These are phyloP conservation scores for Emericellopsis terricola DNA, from an alignment of 495 filamentous ascomycete genomes.

Conservation along the genomic window DNA sequence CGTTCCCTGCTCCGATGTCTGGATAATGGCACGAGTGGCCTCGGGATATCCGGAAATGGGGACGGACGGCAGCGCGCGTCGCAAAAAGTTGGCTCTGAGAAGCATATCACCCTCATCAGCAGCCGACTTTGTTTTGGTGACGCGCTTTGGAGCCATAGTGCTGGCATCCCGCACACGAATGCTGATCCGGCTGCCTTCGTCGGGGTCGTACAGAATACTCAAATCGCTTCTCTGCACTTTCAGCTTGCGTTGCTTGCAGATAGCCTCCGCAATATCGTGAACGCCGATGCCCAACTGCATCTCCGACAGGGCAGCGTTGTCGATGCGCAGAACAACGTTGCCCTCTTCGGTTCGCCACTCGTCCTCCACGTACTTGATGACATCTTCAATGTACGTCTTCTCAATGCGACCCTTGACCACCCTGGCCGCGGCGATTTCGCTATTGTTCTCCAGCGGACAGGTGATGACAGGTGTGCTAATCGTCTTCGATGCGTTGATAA, in stretches of 20 bases:
- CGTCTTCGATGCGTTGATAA: conserved; percentile 86
- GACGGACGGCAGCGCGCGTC: conserved; percentile 60
- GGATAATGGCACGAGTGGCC: conserved; percentile 75
- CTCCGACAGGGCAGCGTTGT: conserved; percentile 54
- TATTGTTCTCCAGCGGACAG: conserved; percentile 57
- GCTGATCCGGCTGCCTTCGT: conserved; percentile 27
- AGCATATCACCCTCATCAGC: conserved; percentile 51
- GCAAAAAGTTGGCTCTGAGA: conserved; percentile 65
- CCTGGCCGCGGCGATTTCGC: conserved; percentile 53
- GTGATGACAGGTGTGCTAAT: conserved; percentile 91
- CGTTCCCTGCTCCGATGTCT: conserved; percentile 34
- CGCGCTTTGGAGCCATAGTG: conserved; percentile 7
- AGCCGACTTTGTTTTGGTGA: not conserved
- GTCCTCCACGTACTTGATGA: conserved; percentile 63
- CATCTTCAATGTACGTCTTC: conserved; percentile 62
- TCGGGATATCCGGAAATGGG: conserved; percentile 76
- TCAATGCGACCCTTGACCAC: conserved; percentile 85
- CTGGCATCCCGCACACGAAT: conserved; percentile 23
- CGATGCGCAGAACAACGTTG: conserved; percentile 57
- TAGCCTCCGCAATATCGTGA: conserved; percentile 50
- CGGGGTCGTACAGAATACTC: conserved; percentile 25
- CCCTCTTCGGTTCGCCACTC: conserved; percentile 59
- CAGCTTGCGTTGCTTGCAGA: conserved; percentile 61
- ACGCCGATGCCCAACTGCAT: conserved; percentile 61
- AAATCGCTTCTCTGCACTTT: conserved; percentile 22